Conservation (phyloP, 2,329 filamentous ascomycete genomes). For the Fusarium buharicum region DNA sequence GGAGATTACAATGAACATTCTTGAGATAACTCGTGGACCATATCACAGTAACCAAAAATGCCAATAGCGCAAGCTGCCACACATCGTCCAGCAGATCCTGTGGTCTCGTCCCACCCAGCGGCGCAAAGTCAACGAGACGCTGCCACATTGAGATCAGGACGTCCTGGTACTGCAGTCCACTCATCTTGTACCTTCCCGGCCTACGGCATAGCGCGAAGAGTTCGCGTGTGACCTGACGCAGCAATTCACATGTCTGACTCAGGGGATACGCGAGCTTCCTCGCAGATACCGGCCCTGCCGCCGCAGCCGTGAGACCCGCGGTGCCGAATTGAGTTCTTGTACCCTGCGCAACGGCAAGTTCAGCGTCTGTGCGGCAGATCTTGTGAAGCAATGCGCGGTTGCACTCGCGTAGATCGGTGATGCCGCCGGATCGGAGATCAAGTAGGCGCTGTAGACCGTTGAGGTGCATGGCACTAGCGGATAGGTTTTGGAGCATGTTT, state of each 20-base stretch:
- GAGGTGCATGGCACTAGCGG: slow-evolving; percentile 23
- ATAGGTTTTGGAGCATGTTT: slow-evolving; percentile 19
- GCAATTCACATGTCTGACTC: slow-evolving; percentile 7
- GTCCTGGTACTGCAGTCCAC: slow-evolving; percentile 27
- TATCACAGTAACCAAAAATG: slow-evolving; percentile 26
- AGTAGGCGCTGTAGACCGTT: slow-evolving; percentile 22
- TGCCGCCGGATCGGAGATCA: slow-evolving; percentile 1
- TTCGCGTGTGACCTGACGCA: slow-evolving; percentile 12
- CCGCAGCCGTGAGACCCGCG: slow-evolving; percentile 7
- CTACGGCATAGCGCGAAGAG: slow-evolving; percentile 17
- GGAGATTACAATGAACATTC: slow-evolving; percentile 3
- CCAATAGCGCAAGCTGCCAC: slow-evolving; percentile 21
- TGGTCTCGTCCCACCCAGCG: slow-evolving; percentile 11
- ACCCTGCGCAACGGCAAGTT: slow-evolving; percentile 13
- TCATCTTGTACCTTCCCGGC: slow-evolving; percentile 15
- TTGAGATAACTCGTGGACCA: slow-evolving; percentile 15
- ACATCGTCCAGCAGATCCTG: slow-evolving; percentile 21
- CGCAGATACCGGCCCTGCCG: slow-evolving; percentile 2
- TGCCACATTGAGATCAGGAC: slow-evolving; percentile 30
- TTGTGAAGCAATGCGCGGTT: slow-evolving; percentile 30
- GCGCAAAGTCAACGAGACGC: slow-evolving; percentile 25
- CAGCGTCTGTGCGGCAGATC: slow-evolving; percentile 30
- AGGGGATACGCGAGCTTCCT: slow-evolving; percentile 8
- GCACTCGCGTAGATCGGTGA: slow-evolving; percentile 10
- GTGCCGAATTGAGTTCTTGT: slow-evolving; percentile 26